Percentiles rank a stretch among this genome's conserved stretches.
phyloP scores from a whole-genome alignment of 1,284 basidiomycete species.

The Leccinum subrobustum region DNA sequence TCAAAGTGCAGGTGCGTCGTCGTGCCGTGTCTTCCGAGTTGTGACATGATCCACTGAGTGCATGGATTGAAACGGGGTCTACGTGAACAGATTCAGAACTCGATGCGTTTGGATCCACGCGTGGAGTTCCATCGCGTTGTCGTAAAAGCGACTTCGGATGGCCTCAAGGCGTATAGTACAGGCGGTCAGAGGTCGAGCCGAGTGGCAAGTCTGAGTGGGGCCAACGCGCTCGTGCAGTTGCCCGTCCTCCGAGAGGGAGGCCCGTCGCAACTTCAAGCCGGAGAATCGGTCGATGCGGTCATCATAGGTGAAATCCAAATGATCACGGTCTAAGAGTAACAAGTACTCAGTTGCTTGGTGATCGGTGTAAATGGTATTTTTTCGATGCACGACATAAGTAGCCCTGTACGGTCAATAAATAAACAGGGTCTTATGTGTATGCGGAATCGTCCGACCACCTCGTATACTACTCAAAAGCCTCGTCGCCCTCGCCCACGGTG shows the following conservation, averaged over 20 bases:
- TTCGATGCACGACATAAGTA: background rate
- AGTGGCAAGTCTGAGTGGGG: conserved; percentile 73
- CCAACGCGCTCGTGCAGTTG: conserved; percentile 75
- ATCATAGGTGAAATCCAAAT: conserved; percentile 65
- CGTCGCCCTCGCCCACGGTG: conserved; percentile 49
- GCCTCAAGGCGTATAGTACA: conserved; percentile 70
- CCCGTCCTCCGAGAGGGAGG: conserved; percentile 48
- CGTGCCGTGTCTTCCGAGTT: background rate
- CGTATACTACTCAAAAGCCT: conserved; percentile 6
- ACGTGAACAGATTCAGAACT: conserved; percentile 49
- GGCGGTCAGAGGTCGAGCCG: conserved; percentile 84
- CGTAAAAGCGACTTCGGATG: conserved; percentile 45
- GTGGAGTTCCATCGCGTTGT: conserved; percentile 82
- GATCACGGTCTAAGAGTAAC: background rate
- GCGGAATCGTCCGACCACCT: background rate
- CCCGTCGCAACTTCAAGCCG: conserved; percentile 45
- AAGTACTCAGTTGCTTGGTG: background rate
- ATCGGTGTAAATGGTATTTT: background rate
- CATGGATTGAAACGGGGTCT: background rate
- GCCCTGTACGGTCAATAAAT: background rate
- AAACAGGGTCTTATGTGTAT: background rate
- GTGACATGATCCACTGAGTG: background rate
- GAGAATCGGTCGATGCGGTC: conserved; percentile 56
- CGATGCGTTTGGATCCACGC: conserved; percentile 70
- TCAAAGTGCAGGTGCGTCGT: conserved; percentile 58